Base-by-base conservation (phyloP, 202 grass and related monocot species). In the Setaria italica region DNA sequence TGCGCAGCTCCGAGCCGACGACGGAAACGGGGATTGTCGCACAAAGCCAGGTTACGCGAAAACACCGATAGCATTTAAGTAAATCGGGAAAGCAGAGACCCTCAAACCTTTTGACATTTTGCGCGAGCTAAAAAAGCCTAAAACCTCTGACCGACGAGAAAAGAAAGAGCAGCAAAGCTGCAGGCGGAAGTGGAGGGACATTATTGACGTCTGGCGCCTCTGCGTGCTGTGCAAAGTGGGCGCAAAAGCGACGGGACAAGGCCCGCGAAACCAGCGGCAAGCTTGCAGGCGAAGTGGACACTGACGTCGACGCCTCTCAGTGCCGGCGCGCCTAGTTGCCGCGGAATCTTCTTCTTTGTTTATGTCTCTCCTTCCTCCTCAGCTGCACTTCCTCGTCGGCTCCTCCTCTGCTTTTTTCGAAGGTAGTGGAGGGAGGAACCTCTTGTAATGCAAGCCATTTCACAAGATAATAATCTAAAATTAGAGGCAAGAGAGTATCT, bases 301-400 rank as follows among this genome's bases (percentile, higher is more conserved):
- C 11, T 67, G 88, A 86, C 79, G 45, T 87, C 50, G 80, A 84
- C 88, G 55, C 72, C 16, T 74, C 84, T 74, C 84, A 12, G 35
- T 69, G 82, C 82, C 69, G 25, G n/a, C 45, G 62, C 62, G 70
- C 69, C 9, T 49, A 45, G 74, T 79, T 83, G 88, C 75, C 74
- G 62, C 82, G 21, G 74, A 87, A 90, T 90, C 84, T 79, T 87
- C 80, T 79, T 25, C 5, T 12, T 77, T 67, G 56, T 76, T 42
- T 60, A 9, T 47, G 37, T 48, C 3, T 1, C 7, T 4, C 4
- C 5, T 5, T 2, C 11, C 19, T 1, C 56, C 25, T 25, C 25
- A 25, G 25, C 25, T 59, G 20, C 41, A 10, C 67, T 70, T 19
- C 68, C 5, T n/a, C 39, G 39, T 25, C 19, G 9, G 35, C 0